Percentiles rank a stretch among this genome's conserved stretches.
phyloP scores from a whole-genome alignment of 495 filamentous ascomycete species.

The Choiromyces venosus region DNA sequence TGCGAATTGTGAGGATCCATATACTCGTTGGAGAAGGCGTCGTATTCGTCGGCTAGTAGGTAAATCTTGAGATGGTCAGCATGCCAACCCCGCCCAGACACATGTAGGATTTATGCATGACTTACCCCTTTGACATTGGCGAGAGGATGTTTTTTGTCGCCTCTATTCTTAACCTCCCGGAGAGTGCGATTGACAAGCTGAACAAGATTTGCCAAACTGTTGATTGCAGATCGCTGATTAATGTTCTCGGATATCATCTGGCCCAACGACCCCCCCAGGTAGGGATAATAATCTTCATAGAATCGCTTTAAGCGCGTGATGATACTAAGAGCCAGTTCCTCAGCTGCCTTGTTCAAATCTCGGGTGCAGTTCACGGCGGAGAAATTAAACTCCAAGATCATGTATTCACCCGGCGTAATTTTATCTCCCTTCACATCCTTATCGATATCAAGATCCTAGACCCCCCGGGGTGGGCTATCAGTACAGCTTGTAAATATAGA shows the following conservation, averaged over 20 bases:
- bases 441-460: constrained; percentile 6
- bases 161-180: neutral
- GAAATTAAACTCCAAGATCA: constrained; percentile 1
- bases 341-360: constrained; percentile 7
- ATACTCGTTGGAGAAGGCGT: neutral
- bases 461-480: neutral
- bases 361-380: neutral
- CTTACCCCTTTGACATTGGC: constrained; percentile 9
- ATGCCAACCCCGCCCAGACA: neutral
- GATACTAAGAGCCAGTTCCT: neutral
- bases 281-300: constrained; percentile 2
- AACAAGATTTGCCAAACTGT: neutral
- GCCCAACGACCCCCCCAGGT: neutral
- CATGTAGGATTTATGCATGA: too few species aligned
- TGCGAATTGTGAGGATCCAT: neutral
- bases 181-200: constrained; percentile 4
- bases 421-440: neutral
- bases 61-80: constrained; percentile 1
- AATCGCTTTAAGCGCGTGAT: neutral
- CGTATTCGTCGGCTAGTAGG: too few species aligned
- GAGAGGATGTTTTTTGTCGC: constrained; percentile 4
- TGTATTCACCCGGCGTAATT: constrained; percentile 1
- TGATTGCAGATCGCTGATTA: neutral
- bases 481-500: neutral
- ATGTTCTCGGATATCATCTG: constrained; percentile 10